Percentiles rank a stretch among this genome's conserved stretches.
Evolutionary conservation across 495 filamentous ascomycete genomes (phyloP).

Genomic region (Penicillium silybi): DNA sequence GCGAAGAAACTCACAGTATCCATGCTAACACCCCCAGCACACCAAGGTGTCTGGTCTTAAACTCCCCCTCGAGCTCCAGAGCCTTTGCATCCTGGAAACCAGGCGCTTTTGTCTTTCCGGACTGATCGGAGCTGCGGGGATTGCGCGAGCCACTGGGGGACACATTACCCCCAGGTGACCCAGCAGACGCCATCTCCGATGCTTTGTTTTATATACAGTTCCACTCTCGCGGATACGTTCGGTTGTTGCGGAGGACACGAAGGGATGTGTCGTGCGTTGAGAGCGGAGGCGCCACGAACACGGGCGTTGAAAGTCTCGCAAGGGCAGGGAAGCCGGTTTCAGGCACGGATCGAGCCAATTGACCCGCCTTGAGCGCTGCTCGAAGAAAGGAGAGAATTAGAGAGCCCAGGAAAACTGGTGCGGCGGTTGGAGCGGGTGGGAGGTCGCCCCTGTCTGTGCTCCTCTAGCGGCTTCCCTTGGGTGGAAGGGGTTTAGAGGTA

Average conservation of each 20-base stretch:
- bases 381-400: constrained; percentile 5
- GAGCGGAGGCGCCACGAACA: neutral
- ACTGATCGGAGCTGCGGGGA: neutral
- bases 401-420: constrained; percentile 1
- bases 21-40: constrained; percentile 40
- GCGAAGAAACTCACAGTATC: constrained; percentile 37
- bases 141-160: constrained; percentile 1
- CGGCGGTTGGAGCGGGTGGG: constrained; percentile 6
- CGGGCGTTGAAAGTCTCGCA: neutral
- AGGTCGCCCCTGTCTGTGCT: constrained; percentile 26
- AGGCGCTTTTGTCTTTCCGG: constrained; percentile 2
- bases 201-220: neutral
- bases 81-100: constrained; percentile 20
- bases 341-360: constrained; percentile 18
- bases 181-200: constrained; percentile 6
- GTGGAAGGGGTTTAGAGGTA: constrained; percentile 15
- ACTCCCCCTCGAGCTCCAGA: constrained; percentile 33
- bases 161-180: neutral
- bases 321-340: constrained; percentile 23
- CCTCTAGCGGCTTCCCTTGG: constrained; percentile 24
- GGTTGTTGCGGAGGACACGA: neutral
- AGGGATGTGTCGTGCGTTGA: neutral
- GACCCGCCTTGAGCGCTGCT: constrained; percentile 9
- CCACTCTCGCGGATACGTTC: neutral
- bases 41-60: constrained; percentile 39